Evolutionary conservation across 1,139 yeast species (phyloP).

Genomic region (Scheffersomyces quercinus): DNA sequence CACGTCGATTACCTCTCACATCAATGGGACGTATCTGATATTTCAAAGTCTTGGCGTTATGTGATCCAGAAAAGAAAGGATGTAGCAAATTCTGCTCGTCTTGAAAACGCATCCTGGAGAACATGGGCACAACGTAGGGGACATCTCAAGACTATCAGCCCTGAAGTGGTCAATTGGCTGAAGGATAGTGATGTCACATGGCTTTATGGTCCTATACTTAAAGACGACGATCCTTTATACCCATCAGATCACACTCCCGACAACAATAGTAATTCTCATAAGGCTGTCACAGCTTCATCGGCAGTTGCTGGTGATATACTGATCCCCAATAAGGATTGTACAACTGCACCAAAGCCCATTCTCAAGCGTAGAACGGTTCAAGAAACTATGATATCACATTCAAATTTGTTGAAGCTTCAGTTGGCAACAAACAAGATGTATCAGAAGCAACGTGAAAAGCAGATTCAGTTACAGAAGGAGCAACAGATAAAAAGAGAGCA

Average conservation of each 20-base stretch:
- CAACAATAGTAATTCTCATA: conserved; percentile 6
- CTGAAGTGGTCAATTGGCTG: conserved; percentile 76
- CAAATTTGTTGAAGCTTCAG: conserved; percentile 50
- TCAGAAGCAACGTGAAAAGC: conserved; percentile 28
- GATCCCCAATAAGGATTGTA: conserved; percentile 26
- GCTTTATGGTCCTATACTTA: conserved; percentile 77
- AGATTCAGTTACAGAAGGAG: conserved; percentile 13
- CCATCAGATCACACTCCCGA: conserved; percentile 15
- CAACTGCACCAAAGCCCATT: conserved; percentile 62
- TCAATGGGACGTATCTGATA: conserved; percentile 92
- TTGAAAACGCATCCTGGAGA: conserved; percentile 84
- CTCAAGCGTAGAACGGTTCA: conserved; percentile 78
- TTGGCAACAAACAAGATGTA: conserved; percentile 40
- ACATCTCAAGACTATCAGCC: conserved; percentile 65
- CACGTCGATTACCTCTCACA: conserved; percentile 95
- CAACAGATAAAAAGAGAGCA: conserved; percentile 10
- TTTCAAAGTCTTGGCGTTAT: conserved; percentile 93
- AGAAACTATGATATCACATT: conserved; percentile 67
- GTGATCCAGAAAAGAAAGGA: conserved; percentile 79
- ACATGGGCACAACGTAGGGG: conserved; percentile 83
- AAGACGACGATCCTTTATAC: conserved; percentile 36
- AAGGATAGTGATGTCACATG: conserved; percentile 81
- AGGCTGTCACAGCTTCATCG: conserved; percentile 33
- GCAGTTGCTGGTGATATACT: conserved; percentile 52
- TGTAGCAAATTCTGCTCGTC: conserved; percentile 64